Evolutionary conservation across 495 filamentous ascomycete species (phyloP).

Genomic region (Talaromyces trachyspermus): DNA sequence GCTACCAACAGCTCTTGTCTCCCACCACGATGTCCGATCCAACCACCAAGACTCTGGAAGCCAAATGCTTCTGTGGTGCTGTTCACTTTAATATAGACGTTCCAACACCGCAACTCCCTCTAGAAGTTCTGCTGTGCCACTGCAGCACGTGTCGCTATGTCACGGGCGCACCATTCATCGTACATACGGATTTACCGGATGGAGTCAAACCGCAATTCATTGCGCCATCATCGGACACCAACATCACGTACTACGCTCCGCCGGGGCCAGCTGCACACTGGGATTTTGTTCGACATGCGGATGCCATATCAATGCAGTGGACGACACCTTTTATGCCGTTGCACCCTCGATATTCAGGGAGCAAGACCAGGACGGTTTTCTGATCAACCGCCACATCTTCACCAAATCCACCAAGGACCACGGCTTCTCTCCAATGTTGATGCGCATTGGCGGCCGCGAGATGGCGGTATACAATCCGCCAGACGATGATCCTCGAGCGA

Average conservation of each 20-base stretch:
- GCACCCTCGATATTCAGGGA: slow-evolving; percentile 26
- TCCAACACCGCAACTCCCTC: slow-evolving; percentile 17
- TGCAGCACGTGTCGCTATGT: slow-evolving; percentile 55
- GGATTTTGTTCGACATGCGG: slow-evolving; percentile 42
- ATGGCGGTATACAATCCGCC: slow-evolving; percentile 16
- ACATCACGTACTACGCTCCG: slow-evolving; percentile 28
- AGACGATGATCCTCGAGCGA: neutral
- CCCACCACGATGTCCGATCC: too few species aligned
- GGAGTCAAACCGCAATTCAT: slow-evolving; percentile 25
- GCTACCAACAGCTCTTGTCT: too few species aligned
- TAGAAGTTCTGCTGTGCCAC: slow-evolving; percentile 49
- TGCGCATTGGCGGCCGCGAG: slow-evolving; percentile 18
- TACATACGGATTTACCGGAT: slow-evolving; percentile 39
- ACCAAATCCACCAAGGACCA: slow-evolving; percentile 38
- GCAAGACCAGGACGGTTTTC: slow-evolving; percentile 22
- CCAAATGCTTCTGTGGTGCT: slow-evolving; percentile 48
- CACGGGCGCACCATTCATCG: slow-evolving; percentile 47
- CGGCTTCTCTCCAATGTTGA: slow-evolving; percentile 31
- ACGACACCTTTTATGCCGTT: slow-evolving; percentile 16
- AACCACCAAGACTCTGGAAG: slow-evolving; percentile 18
- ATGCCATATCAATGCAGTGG: slow-evolving; percentile 28
- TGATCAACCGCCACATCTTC: slow-evolving; percentile 31
- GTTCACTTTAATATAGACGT: slow-evolving; percentile 26
- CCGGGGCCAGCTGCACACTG: slow-evolving; percentile 14
- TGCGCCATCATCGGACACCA: slow-evolving; percentile 18